Conservation (phyloP, 2,329 filamentous ascomycete genomes). For the Coleophoma cylindrospora region DNA sequence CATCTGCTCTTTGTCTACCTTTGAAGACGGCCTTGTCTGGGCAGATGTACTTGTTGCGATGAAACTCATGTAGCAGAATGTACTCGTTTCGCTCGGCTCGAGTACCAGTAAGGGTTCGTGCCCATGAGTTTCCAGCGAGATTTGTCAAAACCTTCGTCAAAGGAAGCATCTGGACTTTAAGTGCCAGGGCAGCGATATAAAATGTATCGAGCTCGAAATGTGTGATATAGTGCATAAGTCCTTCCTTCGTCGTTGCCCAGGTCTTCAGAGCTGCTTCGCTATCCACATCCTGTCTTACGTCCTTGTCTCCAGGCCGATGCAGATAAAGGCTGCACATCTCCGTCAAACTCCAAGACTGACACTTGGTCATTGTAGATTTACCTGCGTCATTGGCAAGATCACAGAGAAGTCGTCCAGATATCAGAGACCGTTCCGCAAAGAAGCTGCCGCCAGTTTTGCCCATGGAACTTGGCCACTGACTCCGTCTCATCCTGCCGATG, state of each 20-base stretch:
- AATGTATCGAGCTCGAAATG: conserved; percentile 96
- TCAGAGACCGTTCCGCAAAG: conserved; percentile 86
- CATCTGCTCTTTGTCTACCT: conserved; percentile 66
- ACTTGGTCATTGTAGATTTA: conserved; percentile 95
- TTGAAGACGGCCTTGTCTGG: conserved; percentile 89
- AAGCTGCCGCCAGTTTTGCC: conserved; percentile 84
- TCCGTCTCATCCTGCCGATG: conserved; percentile 78
- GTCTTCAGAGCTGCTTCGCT: conserved; percentile 81
- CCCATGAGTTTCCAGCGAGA: conserved; percentile 96
- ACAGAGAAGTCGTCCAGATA: conserved; percentile 84
- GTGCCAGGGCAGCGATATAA: conserved; percentile 85
- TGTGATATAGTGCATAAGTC: conserved; percentile 86
- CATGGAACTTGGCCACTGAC: conserved; percentile 82
- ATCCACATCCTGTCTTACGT: conserved; percentile 77
- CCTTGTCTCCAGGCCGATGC: conserved; percentile 45
- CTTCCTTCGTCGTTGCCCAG: conserved; percentile 79
- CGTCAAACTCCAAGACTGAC: conserved; percentile 95
- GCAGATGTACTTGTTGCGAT: conserved; percentile 95
- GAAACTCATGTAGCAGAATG: conserved; percentile 95
- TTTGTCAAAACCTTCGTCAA: conserved; percentile 95
- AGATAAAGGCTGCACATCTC: conserved; percentile 97
- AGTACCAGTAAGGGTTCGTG: conserved; percentile 89
- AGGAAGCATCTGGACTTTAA: conserved; percentile 87
- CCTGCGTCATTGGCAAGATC: conserved; percentile 95
- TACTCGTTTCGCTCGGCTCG: conserved; percentile 98